These are phyloP conservation scores for Pistacia integerrima DNA, from an alignment of 345 rosid species.

Conservation along the genomic window DNA sequence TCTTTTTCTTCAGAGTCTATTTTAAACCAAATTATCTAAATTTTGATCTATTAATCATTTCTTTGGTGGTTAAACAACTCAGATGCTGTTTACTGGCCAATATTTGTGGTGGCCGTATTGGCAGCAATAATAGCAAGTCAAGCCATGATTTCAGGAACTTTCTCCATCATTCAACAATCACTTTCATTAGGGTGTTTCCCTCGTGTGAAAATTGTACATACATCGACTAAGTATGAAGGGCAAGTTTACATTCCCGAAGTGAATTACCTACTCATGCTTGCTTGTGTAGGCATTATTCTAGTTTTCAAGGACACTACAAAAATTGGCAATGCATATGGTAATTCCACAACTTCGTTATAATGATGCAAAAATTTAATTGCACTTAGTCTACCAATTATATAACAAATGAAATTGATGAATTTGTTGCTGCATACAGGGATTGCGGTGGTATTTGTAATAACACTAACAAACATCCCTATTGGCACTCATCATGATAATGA, in stretches of 20 bases:
- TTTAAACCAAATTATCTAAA: background rate
- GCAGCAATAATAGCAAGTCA: constrained; percentile 51
- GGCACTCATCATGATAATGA: too few species aligned
- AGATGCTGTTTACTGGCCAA: constrained; percentile 48
- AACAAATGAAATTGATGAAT: too few species aligned
- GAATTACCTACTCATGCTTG: constrained; percentile 44
- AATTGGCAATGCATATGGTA: constrained; percentile 57
- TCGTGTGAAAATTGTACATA: constrained; percentile 38
- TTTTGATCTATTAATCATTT: background rate
- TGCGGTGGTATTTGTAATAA: too few species aligned
- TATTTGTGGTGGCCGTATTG: constrained; percentile 36
- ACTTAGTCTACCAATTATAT: too few species aligned
- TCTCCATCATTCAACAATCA: constrained; percentile 50
- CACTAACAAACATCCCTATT: too few species aligned
- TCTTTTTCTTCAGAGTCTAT: too few species aligned
- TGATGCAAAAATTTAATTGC: too few species aligned
- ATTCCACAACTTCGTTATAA: background rate
- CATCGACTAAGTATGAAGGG: constrained; percentile 36
- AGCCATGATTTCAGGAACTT: constrained; percentile 45
- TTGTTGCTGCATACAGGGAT: too few species aligned
- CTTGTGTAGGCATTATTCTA: constrained; percentile 41
- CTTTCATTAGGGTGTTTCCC: constrained; percentile 47
- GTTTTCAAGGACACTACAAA: constrained; percentile 36
- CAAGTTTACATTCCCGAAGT: constrained; percentile 50
- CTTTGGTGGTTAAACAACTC: background rate